Base-by-base conservation (phyloP, 768 basidiomycete species). In the Suillus placidus region DNA sequence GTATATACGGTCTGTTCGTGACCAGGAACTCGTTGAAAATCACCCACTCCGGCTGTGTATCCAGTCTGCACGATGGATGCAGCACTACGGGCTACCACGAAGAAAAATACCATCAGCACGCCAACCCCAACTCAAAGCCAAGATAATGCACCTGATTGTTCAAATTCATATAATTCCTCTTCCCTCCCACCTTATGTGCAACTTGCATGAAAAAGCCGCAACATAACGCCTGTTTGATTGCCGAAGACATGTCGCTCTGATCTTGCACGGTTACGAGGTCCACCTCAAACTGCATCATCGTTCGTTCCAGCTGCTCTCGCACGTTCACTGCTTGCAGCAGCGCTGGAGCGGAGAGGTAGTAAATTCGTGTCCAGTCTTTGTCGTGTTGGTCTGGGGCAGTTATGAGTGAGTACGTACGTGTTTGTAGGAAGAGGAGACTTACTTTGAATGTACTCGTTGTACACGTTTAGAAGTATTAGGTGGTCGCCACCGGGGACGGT, bases 151-250 rank as follows among this genome's bases (percentile, higher is more conserved):
- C 92, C 81, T 97, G 96, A 70, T 96, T 92, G 76, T 98, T 99
- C 65, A 97, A 89, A 0, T 96, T 99, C 67, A 90, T 67, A 74
- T 99, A 99, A 63, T 84, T 85, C 3, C 89, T 87, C 77, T 94
- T 95, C 74, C 94, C 93, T 4, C 94, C 93, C 74, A 96, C 95
- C 76, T 93, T 93, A 77, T 97, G 95, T 8, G 96, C 97, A 14
- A 94, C 88, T 74, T 98, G 97, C 97, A 97, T 98, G 80, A 98
- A 99, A 84, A 93, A 99, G 2, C 96, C 97, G 70, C 90, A 92
- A 6, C 93, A 91, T 26, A 99, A 82, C 0, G 91, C 91, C 77
- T 89, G 89, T 34, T 94, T 87, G 64, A 99, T 89, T 69, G 89
- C 90, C 62, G 80, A 68, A 76, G 87, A 91, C 68, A 91, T 85